These are phyloP conservation scores for Periglandula ipomoeae DNA, from an alignment of 2,329 filamentous ascomycete genomes.

Conservation along the genomic window DNA sequence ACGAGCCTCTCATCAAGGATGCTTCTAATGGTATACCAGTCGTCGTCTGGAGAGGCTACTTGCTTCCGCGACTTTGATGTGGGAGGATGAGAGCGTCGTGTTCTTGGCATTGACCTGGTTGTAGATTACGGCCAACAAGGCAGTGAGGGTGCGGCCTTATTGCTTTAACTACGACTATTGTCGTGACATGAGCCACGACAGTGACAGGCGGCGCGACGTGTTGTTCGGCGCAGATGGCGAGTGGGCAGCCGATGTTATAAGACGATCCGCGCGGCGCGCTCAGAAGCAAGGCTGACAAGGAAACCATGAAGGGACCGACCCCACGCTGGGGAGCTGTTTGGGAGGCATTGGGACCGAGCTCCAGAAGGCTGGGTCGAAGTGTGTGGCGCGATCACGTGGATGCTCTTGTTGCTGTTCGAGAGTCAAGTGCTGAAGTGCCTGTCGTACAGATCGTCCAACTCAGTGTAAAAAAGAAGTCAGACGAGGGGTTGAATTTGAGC, in stretches of 20 bases:
- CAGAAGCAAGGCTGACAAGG: constrained; percentile 10
- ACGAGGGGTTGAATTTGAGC: too few species aligned
- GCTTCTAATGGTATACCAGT: constrained; percentile 25
- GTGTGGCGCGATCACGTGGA: not conserved
- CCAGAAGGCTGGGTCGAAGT: not conserved
- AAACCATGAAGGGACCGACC: not conserved
- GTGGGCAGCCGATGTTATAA: constrained; percentile 21
- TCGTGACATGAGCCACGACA: not conserved
- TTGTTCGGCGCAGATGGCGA: constrained; percentile 19
- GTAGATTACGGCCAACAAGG: constrained; percentile 4
- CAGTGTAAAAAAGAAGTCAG: too few species aligned
- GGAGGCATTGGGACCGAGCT: not conserved
- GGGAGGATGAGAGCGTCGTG: constrained; percentile 15
- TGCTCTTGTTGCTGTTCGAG: too few species aligned
- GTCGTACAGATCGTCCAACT: too few species aligned
- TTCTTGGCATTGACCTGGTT: constrained; percentile 23
- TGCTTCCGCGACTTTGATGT: constrained; percentile 13
- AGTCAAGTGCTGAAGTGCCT: too few species aligned
- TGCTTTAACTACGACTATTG: not conserved
- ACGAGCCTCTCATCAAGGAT: constrained; percentile 25
- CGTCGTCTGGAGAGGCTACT: constrained; percentile 12
- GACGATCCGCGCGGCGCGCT: constrained; percentile 19
- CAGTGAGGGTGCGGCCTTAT: not conserved
- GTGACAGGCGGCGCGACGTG: constrained; percentile 11
- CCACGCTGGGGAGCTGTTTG: constrained; percentile 1